Evolutionary conservation across 192 early-diverging fungal genomes (phyloP).

Genomic region (Blastocladiella britannica): DNA sequence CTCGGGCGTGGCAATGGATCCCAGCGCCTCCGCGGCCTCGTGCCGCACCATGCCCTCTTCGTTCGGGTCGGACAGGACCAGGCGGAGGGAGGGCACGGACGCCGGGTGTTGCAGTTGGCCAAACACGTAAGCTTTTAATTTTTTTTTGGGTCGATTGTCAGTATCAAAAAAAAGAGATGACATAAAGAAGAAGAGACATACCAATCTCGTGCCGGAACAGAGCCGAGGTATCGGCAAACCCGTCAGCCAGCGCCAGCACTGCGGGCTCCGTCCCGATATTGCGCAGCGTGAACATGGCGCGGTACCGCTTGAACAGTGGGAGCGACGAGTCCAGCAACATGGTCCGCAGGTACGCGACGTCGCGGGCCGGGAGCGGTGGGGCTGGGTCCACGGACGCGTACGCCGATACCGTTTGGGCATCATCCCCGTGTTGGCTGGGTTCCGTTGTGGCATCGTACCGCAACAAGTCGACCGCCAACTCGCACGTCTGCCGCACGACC

Average conservation of each 20-base stretch:
- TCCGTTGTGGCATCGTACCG: conserved; percentile 42
- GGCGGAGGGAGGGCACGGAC: conserved; percentile 59
- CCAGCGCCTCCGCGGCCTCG: conserved; percentile 90
- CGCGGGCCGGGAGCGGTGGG: conserved; percentile 43
- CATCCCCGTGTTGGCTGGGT: neutral
- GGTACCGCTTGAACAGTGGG: conserved; percentile 75
- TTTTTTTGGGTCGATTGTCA: too few species aligned
- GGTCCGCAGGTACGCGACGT: conserved; percentile 38
- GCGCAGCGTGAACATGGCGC: conserved; percentile 83
- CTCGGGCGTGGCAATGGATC: conserved; percentile 80
- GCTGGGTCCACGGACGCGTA: conserved; percentile 84
- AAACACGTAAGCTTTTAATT: conserved; percentile 76
- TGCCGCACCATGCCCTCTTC: conserved; percentile 89
- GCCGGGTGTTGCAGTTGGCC: conserved; percentile 91
- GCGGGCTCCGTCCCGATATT: conserved; percentile 65
- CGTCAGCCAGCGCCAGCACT: conserved; percentile 63
- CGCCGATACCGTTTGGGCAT: conserved; percentile 4
- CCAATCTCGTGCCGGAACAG: conserved; percentile 80
- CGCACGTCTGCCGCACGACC: conserved; percentile 72
- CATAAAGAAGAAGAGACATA: conserved; percentile 5
- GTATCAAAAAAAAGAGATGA: conserved; percentile 2
- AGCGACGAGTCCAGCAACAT: conserved; percentile 44
- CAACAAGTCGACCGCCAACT: conserved; percentile 71
- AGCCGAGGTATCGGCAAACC: conserved; percentile 49
- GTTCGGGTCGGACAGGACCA: conserved; percentile 45